Conservation (phyloP, 208 protist species). For the Wallacemonas sp. region DNA sequence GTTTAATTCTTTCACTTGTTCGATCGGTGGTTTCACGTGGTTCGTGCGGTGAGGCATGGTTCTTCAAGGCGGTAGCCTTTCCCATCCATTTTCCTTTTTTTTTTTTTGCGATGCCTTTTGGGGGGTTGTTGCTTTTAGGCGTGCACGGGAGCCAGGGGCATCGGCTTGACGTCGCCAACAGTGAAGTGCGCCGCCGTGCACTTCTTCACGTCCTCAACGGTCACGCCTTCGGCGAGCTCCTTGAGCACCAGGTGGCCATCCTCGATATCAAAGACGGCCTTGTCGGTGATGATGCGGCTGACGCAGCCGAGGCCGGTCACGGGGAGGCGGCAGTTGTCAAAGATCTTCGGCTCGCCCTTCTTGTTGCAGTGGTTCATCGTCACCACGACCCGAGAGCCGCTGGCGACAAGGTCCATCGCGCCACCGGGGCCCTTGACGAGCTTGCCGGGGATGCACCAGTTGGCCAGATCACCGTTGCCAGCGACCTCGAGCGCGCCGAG, state of each 20-base stretch:
- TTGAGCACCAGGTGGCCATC: slow-evolving; percentile 84
- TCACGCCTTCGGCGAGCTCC: slow-evolving; percentile 91
- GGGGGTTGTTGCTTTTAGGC: slow-evolving; percentile 6
- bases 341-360: slow-evolving; percentile 94
- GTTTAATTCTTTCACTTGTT: too few species aligned
- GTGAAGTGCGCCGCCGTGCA: slow-evolving; percentile 77
- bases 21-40: too few species aligned
- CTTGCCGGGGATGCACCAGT: slow-evolving; percentile 98
- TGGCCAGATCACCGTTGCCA: slow-evolving; percentile 95
- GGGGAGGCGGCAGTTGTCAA: slow-evolving; percentile 93
- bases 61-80: too few species aligned
- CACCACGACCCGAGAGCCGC: slow-evolving; percentile 94
- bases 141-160: slow-evolving; percentile 56
- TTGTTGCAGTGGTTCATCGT: slow-evolving; percentile 97
- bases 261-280: slow-evolving; percentile 96
- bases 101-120: slow-evolving; percentile 12
- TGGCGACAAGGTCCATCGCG: slow-evolving; percentile 96
- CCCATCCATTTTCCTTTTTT: slow-evolving; percentile 17
- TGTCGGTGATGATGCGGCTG: slow-evolving; percentile 96
- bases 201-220: slow-evolving; percentile 92
- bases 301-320: slow-evolving; percentile 92
- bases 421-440: slow-evolving; percentile 98
- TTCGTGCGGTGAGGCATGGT: too few species aligned
- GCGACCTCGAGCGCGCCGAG: slow-evolving; percentile 96
- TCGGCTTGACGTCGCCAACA: slow-evolving; percentile 71